Conservation (phyloP, 225 moss, liverwort and hornwort species). For the Takakia lepidozioides region DNA sequence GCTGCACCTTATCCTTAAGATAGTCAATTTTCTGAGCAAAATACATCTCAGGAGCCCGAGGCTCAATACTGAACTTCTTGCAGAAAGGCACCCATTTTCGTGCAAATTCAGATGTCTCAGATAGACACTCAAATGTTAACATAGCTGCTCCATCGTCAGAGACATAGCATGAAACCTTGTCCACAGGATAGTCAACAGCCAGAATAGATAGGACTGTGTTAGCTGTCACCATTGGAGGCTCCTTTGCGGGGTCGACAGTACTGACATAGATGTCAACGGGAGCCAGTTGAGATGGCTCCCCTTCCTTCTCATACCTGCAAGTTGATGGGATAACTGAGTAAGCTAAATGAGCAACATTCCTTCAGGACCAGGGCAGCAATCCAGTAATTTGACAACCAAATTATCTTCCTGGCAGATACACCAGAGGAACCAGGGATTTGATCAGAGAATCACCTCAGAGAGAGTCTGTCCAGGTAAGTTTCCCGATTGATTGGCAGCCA, state of each 20-base stretch:
- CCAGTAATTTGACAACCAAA: not conserved
- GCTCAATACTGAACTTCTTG: slow-evolving; percentile 85
- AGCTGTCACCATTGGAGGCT: slow-evolving; percentile 89
- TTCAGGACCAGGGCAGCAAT: not conserved
- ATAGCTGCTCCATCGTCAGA: slow-evolving; percentile 97
- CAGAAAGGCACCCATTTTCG: slow-evolving; percentile 98
- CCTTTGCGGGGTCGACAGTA: slow-evolving; percentile 89
- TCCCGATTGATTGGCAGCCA: slow-evolving; percentile 92
- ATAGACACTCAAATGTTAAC: slow-evolving; percentile 82
- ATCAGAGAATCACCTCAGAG: slow-evolving; percentile 63
- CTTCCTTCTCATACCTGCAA: slow-evolving; percentile 84
- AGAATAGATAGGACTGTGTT: slow-evolving; percentile 91
- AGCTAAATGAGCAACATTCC: too few species aligned
- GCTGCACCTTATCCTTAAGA: slow-evolving; percentile 88
- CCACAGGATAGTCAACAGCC: slow-evolving; percentile 78
- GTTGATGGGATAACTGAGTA: too few species aligned
- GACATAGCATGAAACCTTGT: slow-evolving; percentile 92
- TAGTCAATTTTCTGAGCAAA: slow-evolving; percentile 95
- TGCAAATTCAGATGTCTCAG: slow-evolving; percentile 88
- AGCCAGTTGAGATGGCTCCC: slow-evolving; percentile 56
- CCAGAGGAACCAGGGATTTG: too few species aligned
- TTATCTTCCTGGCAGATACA: too few species aligned
- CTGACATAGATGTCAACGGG: slow-evolving; percentile 80
- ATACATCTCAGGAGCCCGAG: slow-evolving; percentile 90
- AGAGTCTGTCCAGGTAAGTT: slow-evolving; percentile 80